Evolutionary conservation across 345 rosid species (phyloP), one percentile per base, ranked within the genome.

Genomic region (Brassica rapa): DNA sequence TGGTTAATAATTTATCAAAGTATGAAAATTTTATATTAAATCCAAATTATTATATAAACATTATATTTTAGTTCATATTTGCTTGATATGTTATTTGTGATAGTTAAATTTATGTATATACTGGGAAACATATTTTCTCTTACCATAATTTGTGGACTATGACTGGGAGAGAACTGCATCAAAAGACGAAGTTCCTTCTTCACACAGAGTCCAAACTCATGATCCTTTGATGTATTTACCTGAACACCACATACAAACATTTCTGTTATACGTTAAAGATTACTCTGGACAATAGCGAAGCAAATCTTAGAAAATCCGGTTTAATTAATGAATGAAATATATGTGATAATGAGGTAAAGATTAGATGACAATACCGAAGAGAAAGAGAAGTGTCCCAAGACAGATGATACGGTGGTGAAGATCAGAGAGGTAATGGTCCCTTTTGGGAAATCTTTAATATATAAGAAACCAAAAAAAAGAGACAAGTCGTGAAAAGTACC

Each of bases 401-500:
- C 70, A 77, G 57, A 77, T 43, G 62, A 76, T 77, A 76, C 63
- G 80, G 74, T 69, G 39, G 63, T 76, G 73, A 68, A 49, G 74
- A 68, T 43, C 80, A 70, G 71, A 77, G 71, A 70, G 60, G 16
- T 37, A 78, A 66, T 78, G 77, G 82, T 80, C 82, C 79, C 74
- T 46, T 79, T 79, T 37, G 53, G 73, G 62, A 74, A 79, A 57
- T 8, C 59, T 59, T 41, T 12, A 32, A 73, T 68, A 60, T 19
- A 60, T 56, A 80, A 74, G 71, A 80, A 63, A 19, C 73, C 72
- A 80, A 80, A 69, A 57, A 73, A 16, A 68, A 49, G 68, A 66
- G 74, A 74, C 70, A 33, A 74, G 75, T 74, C 79, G 70, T 74
- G 82, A 80, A 67, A 80, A 74, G 78, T 62, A 80, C 74, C 71